These are phyloP conservation scores for Candida vartiovaarae DNA, from an alignment of 805 yeast species.

Conservation along the genomic window DNA sequence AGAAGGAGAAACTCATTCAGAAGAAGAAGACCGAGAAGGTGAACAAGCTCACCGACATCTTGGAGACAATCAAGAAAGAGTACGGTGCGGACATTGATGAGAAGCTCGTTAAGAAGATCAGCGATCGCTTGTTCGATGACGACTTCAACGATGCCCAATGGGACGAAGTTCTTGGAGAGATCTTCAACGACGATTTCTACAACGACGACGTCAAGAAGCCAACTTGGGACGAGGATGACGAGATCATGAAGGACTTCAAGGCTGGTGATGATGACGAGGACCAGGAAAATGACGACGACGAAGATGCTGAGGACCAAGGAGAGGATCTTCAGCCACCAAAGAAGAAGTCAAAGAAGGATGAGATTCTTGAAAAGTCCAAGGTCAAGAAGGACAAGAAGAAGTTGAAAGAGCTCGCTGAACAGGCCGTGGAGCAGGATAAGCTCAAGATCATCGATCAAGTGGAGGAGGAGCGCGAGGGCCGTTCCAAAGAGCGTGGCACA, in stretches of 20 bases:
- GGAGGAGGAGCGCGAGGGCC: conserved; percentile 53
- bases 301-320: conserved; percentile 34
- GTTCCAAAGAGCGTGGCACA: conserved; percentile 39
- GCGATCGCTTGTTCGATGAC: conserved; percentile 70
- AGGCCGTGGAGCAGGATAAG: conserved; percentile 70
- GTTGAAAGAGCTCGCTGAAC: conserved; percentile 62
- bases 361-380: conserved; percentile 47
- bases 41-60: conserved; percentile 66
- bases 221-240: conserved; percentile 59
- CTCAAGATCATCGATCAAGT: conserved; percentile 61
- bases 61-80: conserved; percentile 34
- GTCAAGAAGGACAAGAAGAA: conserved; percentile 57
- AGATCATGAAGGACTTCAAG: conserved; percentile 38
- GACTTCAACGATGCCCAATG: conserved; percentile 89
- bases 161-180: conserved; percentile 79
- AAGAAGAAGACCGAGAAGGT: conserved; percentile 72
- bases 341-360: conserved; percentile 45
- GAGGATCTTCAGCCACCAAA: conserved; percentile 30
- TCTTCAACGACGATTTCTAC: conserved; percentile 82
- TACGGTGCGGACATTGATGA: conserved; percentile 45
- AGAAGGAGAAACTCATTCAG: conserved; percentile 53
- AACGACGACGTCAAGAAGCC: conserved; percentile 51
- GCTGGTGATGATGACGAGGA: conserved; percentile 36
- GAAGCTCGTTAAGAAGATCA: conserved; percentile 55
- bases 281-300: conserved; percentile 20